Conservation (phyloP, 2,329 filamentous ascomycete genomes). For the Septoria petroselini region DNA sequence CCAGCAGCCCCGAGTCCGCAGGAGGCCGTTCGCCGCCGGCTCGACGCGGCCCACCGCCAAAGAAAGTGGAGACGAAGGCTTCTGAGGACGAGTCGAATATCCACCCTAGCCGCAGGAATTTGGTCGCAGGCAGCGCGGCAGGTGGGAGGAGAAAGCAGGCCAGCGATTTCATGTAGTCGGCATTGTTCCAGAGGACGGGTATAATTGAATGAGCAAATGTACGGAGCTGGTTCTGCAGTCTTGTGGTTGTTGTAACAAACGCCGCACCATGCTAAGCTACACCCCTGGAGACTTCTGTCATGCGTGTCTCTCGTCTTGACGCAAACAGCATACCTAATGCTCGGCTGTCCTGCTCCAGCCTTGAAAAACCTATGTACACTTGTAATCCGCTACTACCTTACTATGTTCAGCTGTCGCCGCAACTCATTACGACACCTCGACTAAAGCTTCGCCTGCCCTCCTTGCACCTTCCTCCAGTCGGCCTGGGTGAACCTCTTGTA, state of each 20-base stretch:
- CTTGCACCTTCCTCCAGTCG: slow-evolving; percentile 68
- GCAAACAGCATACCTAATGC: too few relatives aligned
- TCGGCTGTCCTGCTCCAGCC: too few relatives aligned
- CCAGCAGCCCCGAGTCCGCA: slow-evolving; percentile 32
- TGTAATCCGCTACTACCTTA: too few relatives aligned
- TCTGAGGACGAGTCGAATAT: slow-evolving; percentile 37
- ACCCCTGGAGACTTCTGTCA: too few relatives aligned
- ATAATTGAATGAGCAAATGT: too few relatives aligned
- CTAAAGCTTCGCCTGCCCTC: slow-evolving; percentile 72
- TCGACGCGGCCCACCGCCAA: slow-evolving; percentile 8
- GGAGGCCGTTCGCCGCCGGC: slow-evolving; percentile 25
- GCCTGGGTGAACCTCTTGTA: slow-evolving; percentile 65
- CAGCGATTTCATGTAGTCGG: slow-evolving; percentile 30
- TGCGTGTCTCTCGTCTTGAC: too few relatives aligned
- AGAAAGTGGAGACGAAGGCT: slow-evolving; percentile 4
- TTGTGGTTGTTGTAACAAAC: too few relatives aligned
- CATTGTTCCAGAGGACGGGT: background rate
- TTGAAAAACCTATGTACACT: too few relatives aligned
- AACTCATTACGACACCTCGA: slow-evolving; percentile 31
- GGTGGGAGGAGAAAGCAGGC: slow-evolving; percentile 25
- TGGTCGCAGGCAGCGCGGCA: slow-evolving; percentile 29
- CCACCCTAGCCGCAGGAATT: slow-evolving; percentile 37
- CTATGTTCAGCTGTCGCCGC: too few relatives aligned
- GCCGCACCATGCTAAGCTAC: too few relatives aligned
- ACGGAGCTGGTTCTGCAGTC: too few relatives aligned